Evolutionary conservation across 805 yeast species (phyloP), one percentile per base, ranked within the genome.

Genomic region (Saccharomycopsis malanga): DNA sequence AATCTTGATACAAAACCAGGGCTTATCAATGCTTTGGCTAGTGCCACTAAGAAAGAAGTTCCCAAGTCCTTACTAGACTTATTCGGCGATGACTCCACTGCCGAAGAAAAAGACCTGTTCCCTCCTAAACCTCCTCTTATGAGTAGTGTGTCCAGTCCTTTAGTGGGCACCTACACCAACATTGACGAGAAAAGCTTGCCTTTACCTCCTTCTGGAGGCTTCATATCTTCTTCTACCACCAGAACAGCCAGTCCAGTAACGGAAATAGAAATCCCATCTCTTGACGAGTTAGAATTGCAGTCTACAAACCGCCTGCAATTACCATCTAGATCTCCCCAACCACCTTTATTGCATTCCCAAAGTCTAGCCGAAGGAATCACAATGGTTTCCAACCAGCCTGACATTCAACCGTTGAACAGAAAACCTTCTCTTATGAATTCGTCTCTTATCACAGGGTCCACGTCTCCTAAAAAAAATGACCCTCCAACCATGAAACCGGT

Each of bases 41-140:
- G 59, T 23, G 58, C 61, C 9, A 58, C 64, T 4, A 62, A 62
- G 32, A 67, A 69, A 39, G 81, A 74, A 35, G 81, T 87, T 0
- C 95, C 95, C 0, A 79, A 77, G 59, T 82, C 93, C 2, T 65
- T 87, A 27, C 64, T 81, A 49, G 79, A 79, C 59, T 62, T 87
- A 23, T 87, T 87, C 59, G 87, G 82, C 54, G 79, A 76, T 23
- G 65, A 59, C 9, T 69, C 62, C 21, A 64, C 59, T 9, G 63
- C 58, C 2, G 64, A 59, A 4, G 59, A 58, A 4, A 60, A 54
- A 21, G 58, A 54, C 17, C 53, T 53, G 4, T 40, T 12, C 22
- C 40, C 22, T 51, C 57, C 6, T 52, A 60, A 38, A 56, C 55
- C 42, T 27, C 45, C 48, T 22, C 46, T 23, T 53, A 51, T 27